Percentiles rank a stretch among this genome's conserved stretches.
Evolutionary conservation across 1,284 basidiomycete species (phyloP).

Genomic region (Apiotrichum domesticum): DNA sequence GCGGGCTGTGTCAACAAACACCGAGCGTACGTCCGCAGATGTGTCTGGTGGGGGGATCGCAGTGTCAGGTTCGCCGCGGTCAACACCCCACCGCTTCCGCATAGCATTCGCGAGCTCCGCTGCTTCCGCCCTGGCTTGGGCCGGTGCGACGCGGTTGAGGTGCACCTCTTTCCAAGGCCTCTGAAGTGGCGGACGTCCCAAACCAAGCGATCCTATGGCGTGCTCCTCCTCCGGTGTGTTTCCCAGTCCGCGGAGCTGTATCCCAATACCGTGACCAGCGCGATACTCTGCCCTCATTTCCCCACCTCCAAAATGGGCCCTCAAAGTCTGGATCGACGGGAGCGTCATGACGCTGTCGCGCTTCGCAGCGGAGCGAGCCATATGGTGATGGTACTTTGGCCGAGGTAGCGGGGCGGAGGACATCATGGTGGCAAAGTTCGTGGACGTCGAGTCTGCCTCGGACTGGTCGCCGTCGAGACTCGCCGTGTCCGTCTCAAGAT

Average conservation of each 20-base stretch:
- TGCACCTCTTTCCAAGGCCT: conserved; percentile 41
- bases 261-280: conserved; percentile 32
- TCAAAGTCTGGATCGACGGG: conserved; percentile 44
- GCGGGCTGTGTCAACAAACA: conserved; percentile 25
- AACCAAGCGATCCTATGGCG: neutral
- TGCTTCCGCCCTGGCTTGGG: conserved; percentile 28
- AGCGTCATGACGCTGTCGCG: conserved; percentile 43
- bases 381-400: conserved; percentile 32
- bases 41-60: conserved; percentile 11
- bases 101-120: conserved; percentile 10
- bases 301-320: conserved; percentile 38
- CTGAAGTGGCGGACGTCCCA: conserved; percentile 8
- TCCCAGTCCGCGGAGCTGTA: conserved; percentile 18
- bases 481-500: neutral
- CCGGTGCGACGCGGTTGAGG: conserved; percentile 26
- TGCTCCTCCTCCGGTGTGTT: conserved; percentile 30
- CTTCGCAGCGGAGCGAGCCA: conserved; percentile 41
- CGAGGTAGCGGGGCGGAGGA: neutral
- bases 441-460: neutral
- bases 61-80: neutral
- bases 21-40: conserved; percentile 7
- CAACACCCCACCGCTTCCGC: conserved; percentile 4
- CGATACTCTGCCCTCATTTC: conserved; percentile 25
- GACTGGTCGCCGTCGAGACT: neutral
- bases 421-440: neutral